Base-by-base conservation (phyloP, 2,329 filamentous ascomycete species). In the Elsinoe batatas region DNA sequence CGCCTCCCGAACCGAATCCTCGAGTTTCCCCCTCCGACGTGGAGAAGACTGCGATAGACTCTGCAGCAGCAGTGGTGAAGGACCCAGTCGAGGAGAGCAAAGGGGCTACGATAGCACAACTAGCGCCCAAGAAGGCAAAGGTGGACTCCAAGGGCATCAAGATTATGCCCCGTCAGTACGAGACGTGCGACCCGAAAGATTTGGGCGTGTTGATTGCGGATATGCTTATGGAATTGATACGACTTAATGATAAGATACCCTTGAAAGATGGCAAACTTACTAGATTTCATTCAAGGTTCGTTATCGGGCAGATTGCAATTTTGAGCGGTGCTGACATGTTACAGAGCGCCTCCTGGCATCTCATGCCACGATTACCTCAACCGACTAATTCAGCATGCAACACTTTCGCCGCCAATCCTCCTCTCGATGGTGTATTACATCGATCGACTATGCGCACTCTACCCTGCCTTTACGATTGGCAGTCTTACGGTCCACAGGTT, bases 371-470 rank as follows among this genome's bases (percentile, higher is more conserved):
- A 98, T 69, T 98, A 98, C 68, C 79, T 98, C 35, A 87, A 93
- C 65, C 85, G 93, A 60, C 78, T 98, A 57, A 93, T 94, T 20
- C 89, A 90, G 58, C 93, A 98, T 68, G 93, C 93, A 22, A 96
- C 91, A 0, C 78, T 98, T 2, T 90, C 89, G 5, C 91, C 93
- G 11, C 91, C 93, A 0, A 85, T 98, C 51, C 78, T 98, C n/a
- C 81, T 98, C 35, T 93, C 91, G 63, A 97, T 98, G 89, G 93
- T 98, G 57, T 98, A 94, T 68, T 98, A 97, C 66, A 97, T 98
- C 65, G 93, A 98, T 72, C 85, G 90, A 32, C 79, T 98, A 18
- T 98, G 91, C 71, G 85, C 88, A 10, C 77, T 95, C 58, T 98
- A 96, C 68, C 87, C 88, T 2, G 87, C 91, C 46, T 98, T 98